Percentiles rank a stretch among this genome's conserved stretches.
These are phyloP conservation scores for Zygoascus sp. DNA, from an alignment of 1,139 yeast genomes.

Conservation along the genomic window DNA sequence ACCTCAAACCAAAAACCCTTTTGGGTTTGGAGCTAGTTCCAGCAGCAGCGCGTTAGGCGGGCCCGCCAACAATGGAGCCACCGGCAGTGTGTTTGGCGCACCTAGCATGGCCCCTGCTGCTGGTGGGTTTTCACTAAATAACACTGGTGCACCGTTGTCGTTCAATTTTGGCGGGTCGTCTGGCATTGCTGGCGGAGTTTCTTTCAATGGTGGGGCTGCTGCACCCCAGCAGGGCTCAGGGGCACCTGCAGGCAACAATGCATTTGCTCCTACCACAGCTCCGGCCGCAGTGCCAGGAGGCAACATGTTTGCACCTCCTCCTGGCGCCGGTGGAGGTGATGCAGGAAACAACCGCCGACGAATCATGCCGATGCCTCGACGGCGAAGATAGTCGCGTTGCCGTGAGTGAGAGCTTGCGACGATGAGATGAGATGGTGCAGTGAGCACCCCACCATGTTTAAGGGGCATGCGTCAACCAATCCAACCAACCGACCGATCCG, in stretches of 20 bases:
- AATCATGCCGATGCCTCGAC: conserved; percentile 11
- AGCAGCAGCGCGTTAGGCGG: neutral
- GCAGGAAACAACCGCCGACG: conserved; percentile 3
- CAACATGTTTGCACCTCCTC: conserved; percentile 12
- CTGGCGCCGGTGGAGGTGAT: neutral
- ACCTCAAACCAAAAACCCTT: neutral
- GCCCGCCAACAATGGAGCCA: neutral
- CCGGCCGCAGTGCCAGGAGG: conserved; percentile 5
- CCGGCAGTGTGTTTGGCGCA: neutral
- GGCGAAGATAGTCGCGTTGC: conserved; percentile 6
- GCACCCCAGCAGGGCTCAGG: conserved; percentile 1
- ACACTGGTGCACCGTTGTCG: conserved; percentile 2
- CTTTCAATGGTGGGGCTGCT: neutral
- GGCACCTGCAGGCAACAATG: neutral
- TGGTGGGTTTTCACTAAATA: neutral
- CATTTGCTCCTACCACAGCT: neutral
- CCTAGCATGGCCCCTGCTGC: neutral
- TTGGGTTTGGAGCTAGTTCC: conserved; percentile 6
- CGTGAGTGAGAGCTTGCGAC: too few species aligned
- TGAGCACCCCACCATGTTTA: too few species aligned
- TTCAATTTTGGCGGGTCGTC: conserved; percentile 8
- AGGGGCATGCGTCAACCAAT: too few species aligned
- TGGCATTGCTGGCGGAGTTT: neutral
- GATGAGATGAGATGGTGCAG: too few species aligned
- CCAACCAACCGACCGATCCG: too few species aligned